These are phyloP conservation scores for Epichloe amarillans DNA, from an alignment of 2,329 filamentous ascomycete genomes.

Conservation along the genomic window DNA sequence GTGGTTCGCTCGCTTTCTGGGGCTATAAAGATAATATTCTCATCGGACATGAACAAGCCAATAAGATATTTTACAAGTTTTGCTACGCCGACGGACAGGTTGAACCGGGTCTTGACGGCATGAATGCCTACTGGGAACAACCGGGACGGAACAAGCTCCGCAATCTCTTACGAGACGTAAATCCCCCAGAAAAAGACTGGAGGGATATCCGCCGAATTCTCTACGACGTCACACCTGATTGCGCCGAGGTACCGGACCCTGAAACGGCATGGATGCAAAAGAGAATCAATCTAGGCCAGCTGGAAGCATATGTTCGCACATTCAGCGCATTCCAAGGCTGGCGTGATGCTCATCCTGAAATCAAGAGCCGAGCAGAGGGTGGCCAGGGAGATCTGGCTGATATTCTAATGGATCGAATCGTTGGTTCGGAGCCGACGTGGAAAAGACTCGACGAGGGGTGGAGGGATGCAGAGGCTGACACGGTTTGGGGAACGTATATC, in stretches of 20 bases:
- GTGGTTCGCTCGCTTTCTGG: conserved; percentile 51
- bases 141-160: conserved; percentile 43
- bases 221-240: conserved; percentile 40
- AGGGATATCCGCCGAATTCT: conserved; percentile 36
- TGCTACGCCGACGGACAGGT: conserved; percentile 37
- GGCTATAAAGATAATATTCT: conserved; percentile 53
- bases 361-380: conserved; percentile 35
- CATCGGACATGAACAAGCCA: conserved; percentile 37
- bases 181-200: conserved; percentile 41
- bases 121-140: conserved; percentile 49
- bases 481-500: conserved; percentile 48
- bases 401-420: conserved; percentile 45
- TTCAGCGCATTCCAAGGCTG: conserved; percentile 47
- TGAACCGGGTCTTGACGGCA: conserved; percentile 28
- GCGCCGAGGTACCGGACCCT: conserved; percentile 18
- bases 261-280: conserved; percentile 36
- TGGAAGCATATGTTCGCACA: conserved; percentile 48
- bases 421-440: conserved; percentile 39
- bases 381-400: conserved; percentile 50
- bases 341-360: conserved; percentile 39
- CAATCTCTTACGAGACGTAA: conserved; percentile 35
- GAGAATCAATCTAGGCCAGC: conserved; percentile 39
- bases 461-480: conserved; percentile 39
- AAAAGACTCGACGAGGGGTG: conserved; percentile 33
- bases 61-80: conserved; percentile 39